These are phyloP conservation scores for Exophiala alcalophila DNA, from an alignment of 2,329 filamentous ascomycete genomes.

Conservation along the genomic window DNA sequence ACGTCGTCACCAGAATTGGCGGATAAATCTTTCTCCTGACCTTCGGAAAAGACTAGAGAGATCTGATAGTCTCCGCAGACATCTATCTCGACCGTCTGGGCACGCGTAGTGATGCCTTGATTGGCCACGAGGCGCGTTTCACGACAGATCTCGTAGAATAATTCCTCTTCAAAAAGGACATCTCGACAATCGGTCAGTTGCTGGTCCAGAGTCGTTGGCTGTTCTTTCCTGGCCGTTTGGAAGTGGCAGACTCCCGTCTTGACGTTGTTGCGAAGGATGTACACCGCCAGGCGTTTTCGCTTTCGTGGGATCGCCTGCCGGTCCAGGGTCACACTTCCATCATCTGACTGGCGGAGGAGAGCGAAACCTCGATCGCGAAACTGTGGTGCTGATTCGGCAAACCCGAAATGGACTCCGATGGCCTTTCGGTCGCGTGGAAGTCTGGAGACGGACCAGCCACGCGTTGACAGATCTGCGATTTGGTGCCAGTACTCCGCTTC, in stretches of 20 bases:
- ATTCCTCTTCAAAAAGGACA: conserved; percentile 62
- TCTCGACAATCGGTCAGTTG: conserved; percentile 43
- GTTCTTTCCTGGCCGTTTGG: conserved; percentile 15
- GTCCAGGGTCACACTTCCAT: conserved; percentile 74
- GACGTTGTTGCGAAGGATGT: conserved; percentile 18
- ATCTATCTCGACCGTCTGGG: conserved; percentile 56
- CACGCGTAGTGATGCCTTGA: conserved; percentile 65
- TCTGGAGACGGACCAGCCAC: conserved; percentile 81
- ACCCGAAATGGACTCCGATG: conserved; percentile 84
- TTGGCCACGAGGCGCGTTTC: conserved; percentile 73
- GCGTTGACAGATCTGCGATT: conserved; percentile 73
- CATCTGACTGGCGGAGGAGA: conserved; percentile 68
- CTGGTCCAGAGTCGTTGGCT: conserved; percentile 34
- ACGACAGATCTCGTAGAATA: conserved; percentile 84
- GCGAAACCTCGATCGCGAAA: conserved; percentile 74
- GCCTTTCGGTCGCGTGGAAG: conserved; percentile 70
- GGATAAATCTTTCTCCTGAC: conserved; percentile 46
- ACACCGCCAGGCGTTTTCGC: conserved; percentile 63
- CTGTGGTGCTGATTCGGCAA: conserved; percentile 65
- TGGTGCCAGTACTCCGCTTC: conserved; percentile 90
- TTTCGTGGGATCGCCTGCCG: conserved; percentile 46
- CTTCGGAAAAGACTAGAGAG: conserved; percentile 64
- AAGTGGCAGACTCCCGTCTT: conserved; percentile 20
- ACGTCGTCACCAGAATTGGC: conserved; percentile 41
- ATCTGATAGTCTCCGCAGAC: conserved; percentile 56